These are phyloP conservation scores for Malassezia equina DNA, from an alignment of 1,284 basidiomycete genomes.

Conservation along the genomic window DNA sequence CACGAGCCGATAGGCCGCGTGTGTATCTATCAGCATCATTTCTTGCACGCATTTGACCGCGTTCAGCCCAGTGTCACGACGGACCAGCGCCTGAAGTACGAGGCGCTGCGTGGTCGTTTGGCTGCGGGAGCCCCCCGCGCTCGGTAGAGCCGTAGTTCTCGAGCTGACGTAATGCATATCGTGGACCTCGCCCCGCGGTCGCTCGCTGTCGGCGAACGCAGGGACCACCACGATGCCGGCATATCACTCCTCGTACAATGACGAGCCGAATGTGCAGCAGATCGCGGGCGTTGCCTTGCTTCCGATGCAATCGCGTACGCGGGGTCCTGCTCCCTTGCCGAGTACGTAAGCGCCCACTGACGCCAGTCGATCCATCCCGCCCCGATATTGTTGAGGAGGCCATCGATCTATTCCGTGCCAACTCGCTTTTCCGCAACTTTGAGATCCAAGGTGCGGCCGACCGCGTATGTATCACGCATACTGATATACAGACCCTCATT, in stretches of 20 bases:
- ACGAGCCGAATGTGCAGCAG: conserved; percentile 66
- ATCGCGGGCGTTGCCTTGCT: conserved; percentile 84
- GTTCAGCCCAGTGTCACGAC: conserved; percentile 16
- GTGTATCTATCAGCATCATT: conserved; percentile 12
- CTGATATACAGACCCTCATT: conserved; percentile 58
- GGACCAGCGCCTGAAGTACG: conserved; percentile 17
- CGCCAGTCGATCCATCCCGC: conserved; percentile 61
- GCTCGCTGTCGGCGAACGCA: background rate
- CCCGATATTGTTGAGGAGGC: conserved; percentile 93
- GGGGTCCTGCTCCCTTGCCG: conserved; percentile 71
- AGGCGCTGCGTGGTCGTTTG: conserved; percentile 9
- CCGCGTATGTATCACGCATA: conserved; percentile 54
- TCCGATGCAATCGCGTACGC: conserved; percentile 78
- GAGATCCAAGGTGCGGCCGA: conserved; percentile 97
- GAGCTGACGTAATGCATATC: background rate
- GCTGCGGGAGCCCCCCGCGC: conserved; percentile 3
- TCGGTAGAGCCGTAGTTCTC: background rate
- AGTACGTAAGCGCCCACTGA: conserved; percentile 53
- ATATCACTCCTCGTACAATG: conserved; percentile 91
- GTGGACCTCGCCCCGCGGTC: background rate
- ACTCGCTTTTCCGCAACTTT: conserved; percentile 98
- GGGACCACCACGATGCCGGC: conserved; percentile 22
- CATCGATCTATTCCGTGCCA: conserved; percentile 92
- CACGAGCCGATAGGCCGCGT: background rate
- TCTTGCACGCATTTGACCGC: conserved; percentile 12